Percentiles rank a stretch among this genome's conserved stretches.
Conservation (phyloP, 768 basidiomycete genomes). For the Tylopilus subfusipes region DNA sequence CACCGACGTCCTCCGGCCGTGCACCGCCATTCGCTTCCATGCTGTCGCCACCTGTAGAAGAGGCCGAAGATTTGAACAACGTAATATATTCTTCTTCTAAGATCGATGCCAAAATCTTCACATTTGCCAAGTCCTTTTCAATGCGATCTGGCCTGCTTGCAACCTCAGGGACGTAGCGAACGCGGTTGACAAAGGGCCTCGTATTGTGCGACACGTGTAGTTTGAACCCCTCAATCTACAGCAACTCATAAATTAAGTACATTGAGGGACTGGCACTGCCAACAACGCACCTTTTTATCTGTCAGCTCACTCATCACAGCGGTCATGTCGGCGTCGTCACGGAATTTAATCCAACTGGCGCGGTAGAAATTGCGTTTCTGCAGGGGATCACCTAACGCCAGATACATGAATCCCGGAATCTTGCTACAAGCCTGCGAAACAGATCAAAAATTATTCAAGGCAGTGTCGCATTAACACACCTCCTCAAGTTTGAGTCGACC, state of each 20-base stretch:
- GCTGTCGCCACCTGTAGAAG: conserved; percentile 18
- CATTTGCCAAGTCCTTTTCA: conserved; percentile 75
- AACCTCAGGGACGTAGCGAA: conserved; percentile 79
- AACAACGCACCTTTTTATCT: conserved; percentile 69
- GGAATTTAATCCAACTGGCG: conserved; percentile 89
- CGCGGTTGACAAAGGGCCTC: conserved; percentile 71
- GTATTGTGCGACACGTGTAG: conserved; percentile 82
- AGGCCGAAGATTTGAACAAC: conserved; percentile 40
- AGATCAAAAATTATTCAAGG: conserved; percentile 3
- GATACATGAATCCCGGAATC: conserved; percentile 79
- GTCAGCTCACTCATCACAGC: conserved; percentile 68
- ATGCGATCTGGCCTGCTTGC: conserved; percentile 79
- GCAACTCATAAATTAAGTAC: conserved; percentile 6
- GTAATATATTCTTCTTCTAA: conserved; percentile 68
- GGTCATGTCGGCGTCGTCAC: conserved; percentile 79
- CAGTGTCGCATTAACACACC: conserved; percentile 41
- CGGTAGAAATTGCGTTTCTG: conserved; percentile 94
- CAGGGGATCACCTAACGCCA: conserved; percentile 87
- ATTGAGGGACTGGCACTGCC: not conserved
- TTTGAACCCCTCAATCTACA: conserved; percentile 91
- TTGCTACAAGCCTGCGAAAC: conserved; percentile 62
- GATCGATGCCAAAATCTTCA: conserved; percentile 63
- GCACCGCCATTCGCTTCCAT: conserved; percentile 30
- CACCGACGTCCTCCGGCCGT: conserved; percentile 31
- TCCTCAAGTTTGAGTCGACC: conserved; percentile 87